Evolutionary conservation across 345 rosid genomes (phyloP).

Genomic region (Heritiera littoralis): DNA sequence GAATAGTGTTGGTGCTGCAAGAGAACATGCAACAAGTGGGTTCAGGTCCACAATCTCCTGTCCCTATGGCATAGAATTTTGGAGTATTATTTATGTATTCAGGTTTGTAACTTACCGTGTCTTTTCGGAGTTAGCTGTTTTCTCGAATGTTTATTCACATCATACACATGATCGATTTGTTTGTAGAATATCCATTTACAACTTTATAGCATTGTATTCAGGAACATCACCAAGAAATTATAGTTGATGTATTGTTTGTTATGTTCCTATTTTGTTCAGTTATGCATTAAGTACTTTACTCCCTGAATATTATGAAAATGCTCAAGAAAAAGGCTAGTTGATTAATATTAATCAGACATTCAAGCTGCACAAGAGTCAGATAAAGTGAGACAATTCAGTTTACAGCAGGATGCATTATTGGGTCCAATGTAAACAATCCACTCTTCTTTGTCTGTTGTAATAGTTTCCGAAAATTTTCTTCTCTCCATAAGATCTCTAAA

Average conservation of each 20-base stretch:
- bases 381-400: neutral
- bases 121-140: constrained; percentile 15
- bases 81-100: constrained; percentile 17
- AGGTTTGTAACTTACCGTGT: constrained; percentile 23
- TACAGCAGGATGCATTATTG: neutral
- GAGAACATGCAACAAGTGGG: constrained; percentile 16
- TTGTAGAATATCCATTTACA: constrained; percentile 29
- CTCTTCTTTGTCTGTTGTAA: constrained; percentile 4
- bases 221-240: constrained; percentile 28
- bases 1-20: constrained; percentile 17
- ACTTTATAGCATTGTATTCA: constrained; percentile 30
- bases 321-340: neutral
- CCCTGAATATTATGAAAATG: neutral
- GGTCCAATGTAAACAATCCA: constrained; percentile 3
- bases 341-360: neutral
- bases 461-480: constrained; percentile 15
- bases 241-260: constrained; percentile 20
- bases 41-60: constrained; percentile 25
- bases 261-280: constrained; percentile 2
- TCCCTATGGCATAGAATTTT: constrained; percentile 16
- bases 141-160: constrained; percentile 17
- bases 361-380: neutral
- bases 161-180: constrained; percentile 13
- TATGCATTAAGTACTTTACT: neutral
- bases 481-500: constrained; percentile 25